phyloP scores from a whole-genome alignment of 1,284 basidiomycete genomes.

The Malassezia brasiliensis region DNA sequence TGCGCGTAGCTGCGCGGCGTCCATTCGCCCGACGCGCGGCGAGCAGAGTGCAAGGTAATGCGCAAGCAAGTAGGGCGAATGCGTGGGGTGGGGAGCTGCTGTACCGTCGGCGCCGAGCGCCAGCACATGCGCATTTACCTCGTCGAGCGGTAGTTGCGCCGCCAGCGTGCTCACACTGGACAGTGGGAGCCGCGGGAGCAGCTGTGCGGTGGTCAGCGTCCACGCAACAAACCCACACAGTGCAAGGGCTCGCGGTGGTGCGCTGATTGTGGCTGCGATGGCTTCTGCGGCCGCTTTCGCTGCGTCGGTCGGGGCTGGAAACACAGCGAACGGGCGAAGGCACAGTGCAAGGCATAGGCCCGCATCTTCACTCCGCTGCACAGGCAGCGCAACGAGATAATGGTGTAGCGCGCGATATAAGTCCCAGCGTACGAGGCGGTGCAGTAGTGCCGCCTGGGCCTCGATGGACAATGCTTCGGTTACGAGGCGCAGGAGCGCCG shows the following conservation, averaged over 20 bases:
- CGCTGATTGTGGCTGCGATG: conserved; percentile 5
- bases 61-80: conserved; percentile 25
- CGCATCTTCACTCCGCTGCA: conserved; percentile 18
- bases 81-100: conserved; percentile 12
- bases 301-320: conserved; percentile 5
- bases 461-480: neutral
- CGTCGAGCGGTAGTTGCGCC: conserved; percentile 26
- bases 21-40: conserved; percentile 25
- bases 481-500: neutral
- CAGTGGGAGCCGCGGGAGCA: conserved; percentile 17
- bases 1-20: conserved; percentile 11
- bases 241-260: neutral
- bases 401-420: conserved; percentile 21
- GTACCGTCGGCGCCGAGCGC: neutral
- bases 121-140: conserved; percentile 23
- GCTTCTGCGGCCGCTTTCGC: conserved; percentile 1
- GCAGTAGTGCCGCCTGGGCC: neutral
- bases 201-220: conserved; percentile 1
- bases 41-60: conserved; percentile 31
- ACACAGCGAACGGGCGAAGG: conserved; percentile 19
- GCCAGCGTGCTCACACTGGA: conserved; percentile 26
- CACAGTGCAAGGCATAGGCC: conserved; percentile 18
- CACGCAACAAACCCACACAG: neutral
- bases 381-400: conserved; percentile 20
- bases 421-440: conserved; percentile 9